These are phyloP conservation scores for Lipomyces sp. DNA, from an alignment of 805 yeast genomes.

Conservation along the genomic window DNA sequence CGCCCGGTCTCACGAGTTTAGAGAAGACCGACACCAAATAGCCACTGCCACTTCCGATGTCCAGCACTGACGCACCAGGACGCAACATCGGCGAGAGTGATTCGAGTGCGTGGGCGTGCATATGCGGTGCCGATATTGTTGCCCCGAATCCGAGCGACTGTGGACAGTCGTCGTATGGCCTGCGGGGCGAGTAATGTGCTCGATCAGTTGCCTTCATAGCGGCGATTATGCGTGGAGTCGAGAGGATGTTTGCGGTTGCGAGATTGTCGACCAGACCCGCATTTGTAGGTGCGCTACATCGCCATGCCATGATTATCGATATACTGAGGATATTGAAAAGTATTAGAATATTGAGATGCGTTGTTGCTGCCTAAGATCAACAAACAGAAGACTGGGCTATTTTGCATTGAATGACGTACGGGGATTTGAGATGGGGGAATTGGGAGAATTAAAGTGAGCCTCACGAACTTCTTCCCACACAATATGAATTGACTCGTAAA, in stretches of 20 bases:
- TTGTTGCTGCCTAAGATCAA: background rate
- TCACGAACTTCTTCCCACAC: too few species aligned
- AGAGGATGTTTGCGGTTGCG: constrained; percentile 11
- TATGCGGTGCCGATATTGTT: constrained; percentile 40
- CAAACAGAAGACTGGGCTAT: background rate
- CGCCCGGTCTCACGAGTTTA: constrained; percentile 31
- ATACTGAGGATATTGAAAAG: background rate
- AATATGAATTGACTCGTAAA: too few species aligned
- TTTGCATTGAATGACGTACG: background rate
- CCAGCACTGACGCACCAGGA: constrained; percentile 35
- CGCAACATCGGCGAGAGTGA: constrained; percentile 23
- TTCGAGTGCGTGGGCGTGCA: constrained; percentile 36
- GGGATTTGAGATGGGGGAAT: too few species aligned
- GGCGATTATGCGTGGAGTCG: constrained; percentile 22
- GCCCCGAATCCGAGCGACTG: constrained; percentile 35
- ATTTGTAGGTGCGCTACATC: constrained; percentile 26
- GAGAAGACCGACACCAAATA: constrained; percentile 35
- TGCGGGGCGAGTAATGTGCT: constrained; percentile 26
- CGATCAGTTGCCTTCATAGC: constrained; percentile 35
- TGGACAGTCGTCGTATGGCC: constrained; percentile 36
- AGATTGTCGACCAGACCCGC: constrained; percentile 29
- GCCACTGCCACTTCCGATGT: constrained; percentile 38
- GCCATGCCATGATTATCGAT: constrained; percentile 33
- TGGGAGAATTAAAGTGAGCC: background rate
- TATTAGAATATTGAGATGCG: background rate